Evolutionary conservation across 345 rosid genomes (phyloP).

Genomic region (Conringia planisiliqua): DNA sequence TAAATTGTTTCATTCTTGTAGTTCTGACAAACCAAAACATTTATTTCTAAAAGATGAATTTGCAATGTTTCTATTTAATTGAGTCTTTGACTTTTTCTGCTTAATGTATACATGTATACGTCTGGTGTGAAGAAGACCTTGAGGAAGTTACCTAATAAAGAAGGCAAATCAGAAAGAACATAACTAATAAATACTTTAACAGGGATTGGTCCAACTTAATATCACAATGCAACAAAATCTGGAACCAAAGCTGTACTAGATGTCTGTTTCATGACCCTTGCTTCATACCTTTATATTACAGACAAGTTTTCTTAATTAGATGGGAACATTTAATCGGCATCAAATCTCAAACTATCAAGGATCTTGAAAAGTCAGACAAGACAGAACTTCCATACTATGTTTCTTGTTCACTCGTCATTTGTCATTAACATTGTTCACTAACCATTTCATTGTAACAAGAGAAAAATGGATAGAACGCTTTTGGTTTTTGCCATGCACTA

Average conservation of each 20-base stretch:
- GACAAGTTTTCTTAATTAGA: neutral
- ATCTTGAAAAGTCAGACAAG: neutral
- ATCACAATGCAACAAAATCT: neutral
- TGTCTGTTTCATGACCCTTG: neutral
- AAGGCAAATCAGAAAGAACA: neutral
- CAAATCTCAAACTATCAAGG: neutral
- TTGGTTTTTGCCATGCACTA: neutral
- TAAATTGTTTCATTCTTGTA: neutral
- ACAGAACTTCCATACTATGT: neutral
- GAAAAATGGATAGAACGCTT: too few relatives aligned
- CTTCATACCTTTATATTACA: neutral
- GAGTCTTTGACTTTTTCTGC: neutral
- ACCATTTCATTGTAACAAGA: too few relatives aligned
- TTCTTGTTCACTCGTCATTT: neutral
- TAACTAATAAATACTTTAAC: neutral
- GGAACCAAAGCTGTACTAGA: neutral
- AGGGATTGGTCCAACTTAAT: neutral
- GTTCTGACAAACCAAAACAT: neutral
- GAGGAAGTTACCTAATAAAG: neutral
- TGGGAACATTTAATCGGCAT: neutral
- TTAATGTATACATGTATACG: neutral
- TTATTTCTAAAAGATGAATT: neutral
- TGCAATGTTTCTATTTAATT: neutral
- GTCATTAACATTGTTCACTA: neutral
- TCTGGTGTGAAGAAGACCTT: neutral